These are phyloP conservation scores for Vicia sativa DNA, from an alignment of 306 rosid species.

Conservation along the genomic window DNA sequence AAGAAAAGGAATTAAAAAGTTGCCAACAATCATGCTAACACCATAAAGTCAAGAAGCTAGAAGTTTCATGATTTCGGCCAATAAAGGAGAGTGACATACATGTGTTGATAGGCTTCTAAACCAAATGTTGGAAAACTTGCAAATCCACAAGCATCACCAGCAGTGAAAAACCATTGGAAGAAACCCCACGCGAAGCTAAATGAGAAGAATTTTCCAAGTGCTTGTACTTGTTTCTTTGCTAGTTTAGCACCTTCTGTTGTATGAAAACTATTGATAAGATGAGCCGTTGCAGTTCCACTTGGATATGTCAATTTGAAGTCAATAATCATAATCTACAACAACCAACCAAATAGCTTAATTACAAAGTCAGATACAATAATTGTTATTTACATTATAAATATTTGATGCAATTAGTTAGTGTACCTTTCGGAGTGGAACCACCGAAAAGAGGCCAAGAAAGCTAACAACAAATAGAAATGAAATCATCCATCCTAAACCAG, in stretches of 20 bases:
- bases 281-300: slow-evolving; percentile 66
- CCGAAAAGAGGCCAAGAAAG: slow-evolving; percentile 59
- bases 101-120: slow-evolving; percentile 43
- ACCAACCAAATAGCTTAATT: not conserved
- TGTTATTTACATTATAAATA: too few species aligned
- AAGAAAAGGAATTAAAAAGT: not conserved
- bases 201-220: slow-evolving; percentile 55
- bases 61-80: too few species aligned
- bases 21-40: too few species aligned
- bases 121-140: slow-evolving; percentile 56
- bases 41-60: too few species aligned
- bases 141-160: slow-evolving; percentile 58
- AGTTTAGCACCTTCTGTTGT: slow-evolving; percentile 57
- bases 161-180: slow-evolving; percentile 63
- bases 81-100: slow-evolving; percentile 34
- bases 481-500: slow-evolving; percentile 56
- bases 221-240: slow-evolving; percentile 56
- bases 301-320: slow-evolving; percentile 58
- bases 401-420: not conserved
- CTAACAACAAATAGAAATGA: slow-evolving; percentile 53
- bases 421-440: slow-evolving; percentile 62
- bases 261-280: slow-evolving; percentile 60
- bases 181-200: slow-evolving; percentile 56
- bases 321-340: slow-evolving; percentile 53
- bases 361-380: too few species aligned